phyloP scores from a whole-genome alignment of 306 rosid species.

The Alnus glutinosa region DNA sequence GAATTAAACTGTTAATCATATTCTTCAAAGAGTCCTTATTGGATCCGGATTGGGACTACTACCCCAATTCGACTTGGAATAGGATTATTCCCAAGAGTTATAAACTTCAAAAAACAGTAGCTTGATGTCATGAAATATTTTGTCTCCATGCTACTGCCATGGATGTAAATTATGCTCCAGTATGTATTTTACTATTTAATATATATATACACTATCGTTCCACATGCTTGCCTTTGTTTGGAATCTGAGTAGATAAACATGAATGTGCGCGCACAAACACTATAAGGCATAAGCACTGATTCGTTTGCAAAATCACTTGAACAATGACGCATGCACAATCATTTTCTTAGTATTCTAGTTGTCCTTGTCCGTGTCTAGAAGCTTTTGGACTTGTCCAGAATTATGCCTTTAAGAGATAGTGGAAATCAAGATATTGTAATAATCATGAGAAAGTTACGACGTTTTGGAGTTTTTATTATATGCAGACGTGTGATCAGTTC shows the following conservation, averaged over 20 bases:
- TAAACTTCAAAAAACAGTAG: too few relatives aligned
- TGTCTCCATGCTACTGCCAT: not conserved
- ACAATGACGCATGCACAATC: not conserved
- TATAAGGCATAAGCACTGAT: not conserved
- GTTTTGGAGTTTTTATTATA: not conserved
- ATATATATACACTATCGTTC: not conserved
- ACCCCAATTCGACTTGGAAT: too few relatives aligned
- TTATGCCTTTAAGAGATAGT: not conserved
- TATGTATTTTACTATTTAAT: not conserved
- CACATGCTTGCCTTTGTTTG: not conserved
- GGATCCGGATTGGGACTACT: too few relatives aligned
- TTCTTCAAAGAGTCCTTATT: too few relatives aligned
- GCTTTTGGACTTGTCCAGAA: not conserved
- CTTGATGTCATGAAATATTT: not conserved
- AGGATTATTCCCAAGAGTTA: too few relatives aligned
- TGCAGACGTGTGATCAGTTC: slow-evolving; percentile 33
- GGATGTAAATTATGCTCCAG: not conserved
- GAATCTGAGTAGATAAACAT: not conserved
- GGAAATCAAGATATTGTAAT: too few relatives aligned
- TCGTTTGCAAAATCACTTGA: not conserved
- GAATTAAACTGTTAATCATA: too few relatives aligned
- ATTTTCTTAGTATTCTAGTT: not conserved
- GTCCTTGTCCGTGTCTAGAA: not conserved
- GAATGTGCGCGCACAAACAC: not conserved
- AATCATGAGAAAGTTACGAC: not conserved